Evolutionary conservation across 371 early-diverging fungal species (phyloP), one percentile per base, ranked within the genome.

Genomic region (Basidiobolus meristosporus): DNA sequence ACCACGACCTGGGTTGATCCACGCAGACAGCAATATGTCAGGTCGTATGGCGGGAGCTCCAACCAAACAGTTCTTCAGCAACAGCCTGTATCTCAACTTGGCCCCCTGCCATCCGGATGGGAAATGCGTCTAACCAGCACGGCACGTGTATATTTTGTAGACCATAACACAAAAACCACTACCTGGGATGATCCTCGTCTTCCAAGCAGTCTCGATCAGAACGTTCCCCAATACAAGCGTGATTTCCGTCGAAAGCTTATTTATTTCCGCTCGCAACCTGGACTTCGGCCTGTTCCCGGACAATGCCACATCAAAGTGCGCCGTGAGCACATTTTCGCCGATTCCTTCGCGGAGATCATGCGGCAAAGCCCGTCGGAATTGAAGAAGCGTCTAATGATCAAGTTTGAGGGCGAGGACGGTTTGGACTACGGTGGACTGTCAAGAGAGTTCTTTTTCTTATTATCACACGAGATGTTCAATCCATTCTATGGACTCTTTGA

Each of bases 381-480:
- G 42, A 87, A 88, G 59, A 93, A 91, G 61, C 80, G 86, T 34
- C 58, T 96, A 29, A 85, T 90, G 81, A 88, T 98, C 55, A 93
- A 92, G 56, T 96, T 98, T 60, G 84, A 87, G 35, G 90, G 90
- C 32, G 98, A 98, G 56, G 93, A 95, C 58, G 98, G 98, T 39
- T 57, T 98, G 31, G 98, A 98, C 62, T 90, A 88, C 53, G 98
- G 98, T 44, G 98, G 98, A 47, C 62, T 98, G 9, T 90, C 90
- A 3, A 70, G 88, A 63, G 98, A 98, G 57, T 98, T 87, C 65
- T 93, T 90, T 70, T 90, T 83, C 57, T 61, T 95, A 45, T 65
- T 98, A 22, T 86, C 91, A 16, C 90, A 91, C 58, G 92, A 96
- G 53, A 95, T 97, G 90, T 92, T 97, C 62, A 93, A 98, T 53